Evolutionary conservation across 495 filamentous ascomycete species (phyloP).

Genomic region (Penicillium pulvis): DNA sequence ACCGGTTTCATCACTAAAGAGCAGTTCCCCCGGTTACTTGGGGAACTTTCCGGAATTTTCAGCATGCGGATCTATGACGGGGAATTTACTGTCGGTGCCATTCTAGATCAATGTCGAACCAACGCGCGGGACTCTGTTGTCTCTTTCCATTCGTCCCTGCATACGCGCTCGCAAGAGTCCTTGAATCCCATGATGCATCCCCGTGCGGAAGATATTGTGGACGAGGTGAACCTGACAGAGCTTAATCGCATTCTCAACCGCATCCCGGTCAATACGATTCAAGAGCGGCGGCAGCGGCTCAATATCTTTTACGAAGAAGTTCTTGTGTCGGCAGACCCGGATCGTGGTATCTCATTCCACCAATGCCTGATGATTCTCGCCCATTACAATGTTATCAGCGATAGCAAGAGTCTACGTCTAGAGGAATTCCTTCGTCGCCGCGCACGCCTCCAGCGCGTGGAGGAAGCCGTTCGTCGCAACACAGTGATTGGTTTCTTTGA

Average conservation of each 20-base stretch:
- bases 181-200: constrained; percentile 17
- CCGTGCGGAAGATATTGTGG: constrained; percentile 51
- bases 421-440: constrained; percentile 95
- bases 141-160: constrained; percentile 17
- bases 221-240: constrained; percentile 75
- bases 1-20: constrained; percentile 92
- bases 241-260: constrained; percentile 72
- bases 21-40: constrained; percentile 83
- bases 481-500: constrained; percentile 95
- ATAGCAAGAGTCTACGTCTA: constrained; percentile 90
- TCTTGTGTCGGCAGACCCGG: constrained; percentile 86
- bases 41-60: constrained; percentile 90
- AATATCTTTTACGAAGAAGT: constrained; percentile 97
- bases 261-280: constrained; percentile 76
- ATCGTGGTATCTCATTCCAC: constrained; percentile 88
- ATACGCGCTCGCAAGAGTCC: constrained; percentile 27
- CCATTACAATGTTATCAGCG: constrained; percentile 98
- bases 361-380: constrained; percentile 95
- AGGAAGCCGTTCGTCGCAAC: constrained; percentile 88
- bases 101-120: constrained; percentile 78
- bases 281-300: constrained; percentile 70
- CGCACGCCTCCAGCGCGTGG: constrained; percentile 88
- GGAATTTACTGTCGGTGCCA: constrained; percentile 78
- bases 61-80: constrained; percentile 96
- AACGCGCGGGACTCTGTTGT: constrained; percentile 47